A percentile compares a stretch with the other conserved stretches of the same genome.
Evolutionary conservation across 257 asterid species (phyloP).

Genomic region (Prunella vulgaris): DNA sequence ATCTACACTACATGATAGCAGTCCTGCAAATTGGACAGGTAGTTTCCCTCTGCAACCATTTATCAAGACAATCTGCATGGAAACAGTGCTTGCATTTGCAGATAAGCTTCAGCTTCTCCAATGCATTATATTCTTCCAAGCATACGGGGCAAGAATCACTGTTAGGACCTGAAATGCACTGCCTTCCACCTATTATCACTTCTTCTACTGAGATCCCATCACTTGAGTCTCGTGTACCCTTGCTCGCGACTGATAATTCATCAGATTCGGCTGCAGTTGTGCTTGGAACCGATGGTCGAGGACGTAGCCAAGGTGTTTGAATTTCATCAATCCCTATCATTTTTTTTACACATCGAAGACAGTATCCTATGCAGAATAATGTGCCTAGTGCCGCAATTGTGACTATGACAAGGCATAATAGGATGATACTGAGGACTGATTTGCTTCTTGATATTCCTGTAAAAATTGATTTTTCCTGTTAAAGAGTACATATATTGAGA

Average conservation of each 20-base stretch:
- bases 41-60: constrained; percentile 14
- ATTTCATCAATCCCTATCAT: background rate
- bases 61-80: constrained; percentile 25
- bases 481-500: too few relatives aligned
- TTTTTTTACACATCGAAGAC: background rate
- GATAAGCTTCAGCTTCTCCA: constrained; percentile 17
- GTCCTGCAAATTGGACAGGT: constrained; percentile 27
- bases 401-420: constrained; percentile 9
- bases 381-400: constrained; percentile 1
- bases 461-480: background rate
- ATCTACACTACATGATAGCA: background rate
- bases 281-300: background rate
- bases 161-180: constrained; percentile 25
- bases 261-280: background rate
- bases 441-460: constrained; percentile 13
- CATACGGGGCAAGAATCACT: constrained; percentile 25
- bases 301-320: background rate
- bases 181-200: constrained; percentile 20
- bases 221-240: background rate
- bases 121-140: constrained; percentile 14
- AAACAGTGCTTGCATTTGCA: constrained; percentile 21
- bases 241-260: background rate
- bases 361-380: constrained; percentile 22
- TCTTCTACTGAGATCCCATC: constrained; percentile 12
- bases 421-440: constrained; percentile 11